Conservation (phyloP, 2,329 filamentous ascomycete species). For the Hyphodiscus sp. region DNA sequence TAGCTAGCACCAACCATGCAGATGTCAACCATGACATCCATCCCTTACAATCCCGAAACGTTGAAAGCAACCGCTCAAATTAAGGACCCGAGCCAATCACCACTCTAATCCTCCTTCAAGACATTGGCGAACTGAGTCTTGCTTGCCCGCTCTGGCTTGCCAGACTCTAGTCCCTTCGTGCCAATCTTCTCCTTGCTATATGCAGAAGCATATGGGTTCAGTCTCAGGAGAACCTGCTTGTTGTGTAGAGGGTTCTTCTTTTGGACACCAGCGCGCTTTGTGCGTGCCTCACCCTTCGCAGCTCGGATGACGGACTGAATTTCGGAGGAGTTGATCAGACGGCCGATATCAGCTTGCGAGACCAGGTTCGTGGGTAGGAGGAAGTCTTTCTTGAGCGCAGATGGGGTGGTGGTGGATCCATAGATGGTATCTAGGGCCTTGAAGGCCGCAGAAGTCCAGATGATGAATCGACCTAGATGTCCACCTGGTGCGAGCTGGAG, state of each 20-base stretch:
- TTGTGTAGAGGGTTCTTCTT: slow-evolving; percentile 99
- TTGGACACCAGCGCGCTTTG: slow-evolving; percentile 87
- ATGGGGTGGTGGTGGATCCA: slow-evolving; percentile 83
- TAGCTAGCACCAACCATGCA: slow-evolving; percentile 7
- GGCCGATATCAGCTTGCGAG: slow-evolving; percentile 88
- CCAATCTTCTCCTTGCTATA: slow-evolving; percentile 85
- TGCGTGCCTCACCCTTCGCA: slow-evolving; percentile 81
- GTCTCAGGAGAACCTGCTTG: slow-evolving; percentile 96
- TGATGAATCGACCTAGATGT: slow-evolving; percentile 96
- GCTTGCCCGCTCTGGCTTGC: slow-evolving; percentile 46
- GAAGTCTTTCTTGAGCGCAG: slow-evolving; percentile 98
- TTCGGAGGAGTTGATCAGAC: slow-evolving; percentile 99
- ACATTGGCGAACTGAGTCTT: slow-evolving; percentile 34
- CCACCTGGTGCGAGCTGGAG: slow-evolving; percentile 98
- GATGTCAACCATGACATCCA: not conserved
- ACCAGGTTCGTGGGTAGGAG: slow-evolving; percentile 89
- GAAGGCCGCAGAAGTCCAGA: slow-evolving; percentile 98
- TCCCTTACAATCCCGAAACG: not conserved
- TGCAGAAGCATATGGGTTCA: slow-evolving; percentile 94
- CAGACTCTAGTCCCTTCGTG: slow-evolving; percentile 55
- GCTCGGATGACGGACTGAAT: slow-evolving; percentile 92
- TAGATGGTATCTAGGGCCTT: slow-evolving; percentile 95
- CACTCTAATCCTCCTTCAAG: slow-evolving; percentile 44
- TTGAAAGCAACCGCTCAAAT: not conserved
- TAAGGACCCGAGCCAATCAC: slow-evolving; percentile 13